These are phyloP conservation scores for Apiospora arundinis DNA, from an alignment of 2,329 filamentous ascomycete genomes.

Conservation along the genomic window DNA sequence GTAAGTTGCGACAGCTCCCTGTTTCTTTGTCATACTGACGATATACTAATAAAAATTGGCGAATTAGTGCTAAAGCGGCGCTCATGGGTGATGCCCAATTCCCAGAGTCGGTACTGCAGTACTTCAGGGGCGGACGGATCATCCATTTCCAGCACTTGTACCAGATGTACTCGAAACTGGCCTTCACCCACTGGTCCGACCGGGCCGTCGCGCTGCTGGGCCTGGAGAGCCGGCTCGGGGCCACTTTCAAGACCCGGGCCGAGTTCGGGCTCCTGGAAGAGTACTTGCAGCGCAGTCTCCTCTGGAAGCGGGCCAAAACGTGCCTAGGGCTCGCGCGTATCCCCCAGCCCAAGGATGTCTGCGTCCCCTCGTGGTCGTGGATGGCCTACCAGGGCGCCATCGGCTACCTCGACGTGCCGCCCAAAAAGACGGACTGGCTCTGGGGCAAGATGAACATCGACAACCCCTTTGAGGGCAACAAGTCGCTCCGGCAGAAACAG, in stretches of 20 bases:
- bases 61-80: slow-evolving; percentile 19
- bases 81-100: slow-evolving; percentile 26
- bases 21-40: no score
- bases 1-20: slow-evolving; percentile 8
- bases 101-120: slow-evolving; percentile 2
- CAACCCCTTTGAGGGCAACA: not conserved
- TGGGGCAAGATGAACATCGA: not conserved
- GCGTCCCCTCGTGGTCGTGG: slow-evolving; percentile 27
- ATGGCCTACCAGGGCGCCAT: slow-evolving; percentile 26
- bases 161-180: slow-evolving; percentile 21
- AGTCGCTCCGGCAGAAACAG: not conserved
- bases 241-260: slow-evolving; percentile 9
- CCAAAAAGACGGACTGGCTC: no score
- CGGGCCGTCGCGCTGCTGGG: slow-evolving; percentile 24
- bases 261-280: slow-evolving; percentile 16
- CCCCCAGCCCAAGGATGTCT: not conserved
- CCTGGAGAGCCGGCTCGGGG: slow-evolving; percentile 21
- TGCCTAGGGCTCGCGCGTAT: slow-evolving; percentile 21
- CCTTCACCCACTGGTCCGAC: slow-evolving; percentile 22
- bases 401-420: slow-evolving; percentile 26
- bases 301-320: slow-evolving; percentile 19
- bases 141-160: slow-evolving; percentile 19
- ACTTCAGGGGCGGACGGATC: slow-evolving; percentile 18
- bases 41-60: no score
- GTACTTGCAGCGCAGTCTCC: slow-evolving; percentile 19